phyloP scores from a whole-genome alignment of 306 rosid species.

The Lathyrus tuberosus region DNA sequence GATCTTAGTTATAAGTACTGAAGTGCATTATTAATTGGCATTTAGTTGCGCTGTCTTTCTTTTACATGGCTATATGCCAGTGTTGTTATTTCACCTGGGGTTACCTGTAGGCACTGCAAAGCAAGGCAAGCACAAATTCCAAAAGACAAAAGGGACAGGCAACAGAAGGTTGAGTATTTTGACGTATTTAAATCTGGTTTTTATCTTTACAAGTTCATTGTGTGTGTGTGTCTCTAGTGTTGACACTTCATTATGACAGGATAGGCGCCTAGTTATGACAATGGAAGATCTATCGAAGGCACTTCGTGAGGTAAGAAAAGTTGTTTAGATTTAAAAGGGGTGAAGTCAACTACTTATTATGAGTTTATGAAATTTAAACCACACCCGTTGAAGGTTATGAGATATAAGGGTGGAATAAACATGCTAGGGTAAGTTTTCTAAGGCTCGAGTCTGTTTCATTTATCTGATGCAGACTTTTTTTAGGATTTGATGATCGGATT shows the following conservation, averaged over 20 bases:
- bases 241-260: constrained; percentile 57
- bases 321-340: constrained; percentile 34
- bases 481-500: too few species aligned
- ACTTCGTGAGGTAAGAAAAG: constrained; percentile 60
- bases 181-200: constrained; percentile 1
- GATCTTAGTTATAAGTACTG: too few species aligned
- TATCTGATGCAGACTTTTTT: too few species aligned
- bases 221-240: constrained; percentile 19
- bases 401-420: too few species aligned
- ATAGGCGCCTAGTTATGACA: constrained; percentile 76
- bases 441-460: too few species aligned
- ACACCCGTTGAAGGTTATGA: too few species aligned
- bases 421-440: too few species aligned
- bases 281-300: constrained; percentile 90
- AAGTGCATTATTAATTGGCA: too few species aligned
- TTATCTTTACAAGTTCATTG: constrained; percentile 10
- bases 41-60: too few species aligned
- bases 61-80: constrained; percentile 4
- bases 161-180: constrained; percentile 71
- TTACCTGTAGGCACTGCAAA: constrained; percentile 81
- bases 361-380: neutral
- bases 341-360: constrained; percentile 5
- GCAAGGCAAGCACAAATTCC: constrained; percentile 84
- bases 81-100: constrained; percentile 31
- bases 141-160: constrained; percentile 93